Percentiles rank a stretch among this genome's conserved stretches.
These are phyloP conservation scores for Zymoseptoria ardabiliae DNA, from an alignment of 2,329 filamentous ascomycete genomes.

Conservation along the genomic window DNA sequence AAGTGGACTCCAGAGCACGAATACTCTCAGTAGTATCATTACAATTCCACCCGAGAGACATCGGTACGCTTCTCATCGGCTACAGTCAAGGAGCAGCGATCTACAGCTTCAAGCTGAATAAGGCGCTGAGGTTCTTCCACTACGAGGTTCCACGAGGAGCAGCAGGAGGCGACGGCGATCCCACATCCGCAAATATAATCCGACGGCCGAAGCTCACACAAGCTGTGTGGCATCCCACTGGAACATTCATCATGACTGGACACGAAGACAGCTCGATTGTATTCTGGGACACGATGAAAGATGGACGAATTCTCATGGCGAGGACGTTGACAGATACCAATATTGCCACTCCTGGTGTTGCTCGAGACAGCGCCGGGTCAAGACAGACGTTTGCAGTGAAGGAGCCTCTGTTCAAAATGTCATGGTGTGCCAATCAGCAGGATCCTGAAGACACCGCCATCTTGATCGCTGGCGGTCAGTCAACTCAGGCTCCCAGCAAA, in stretches of 20 bases:
- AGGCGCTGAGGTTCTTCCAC: conserved; percentile 68
- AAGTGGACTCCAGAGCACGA: conserved; percentile 60
- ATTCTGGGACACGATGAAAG: conserved; percentile 76
- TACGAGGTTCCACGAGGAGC: conserved; percentile 77
- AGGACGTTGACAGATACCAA: conserved; percentile 68
- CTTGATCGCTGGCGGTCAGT: conserved; percentile 73
- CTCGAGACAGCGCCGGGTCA: conserved; percentile 16
- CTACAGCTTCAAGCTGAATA: conserved; percentile 91
- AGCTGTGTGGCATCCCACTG: conserved; percentile 89
- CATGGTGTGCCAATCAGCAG: conserved; percentile 81
- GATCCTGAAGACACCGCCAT: conserved; percentile 91
- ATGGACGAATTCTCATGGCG: conserved; percentile 75
- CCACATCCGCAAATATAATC: conserved; percentile 51
- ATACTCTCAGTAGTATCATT: conserved; percentile 64
- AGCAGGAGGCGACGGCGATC: conserved; percentile 67
- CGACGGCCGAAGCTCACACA: conserved; percentile 71
- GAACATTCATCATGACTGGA: conserved; percentile 77
- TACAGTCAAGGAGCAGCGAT: conserved; percentile 81
- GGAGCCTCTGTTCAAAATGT: conserved; percentile 68
- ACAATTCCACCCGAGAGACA: conserved; percentile 81
- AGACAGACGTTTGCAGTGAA: conserved; percentile 51
- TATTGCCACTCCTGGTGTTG: conserved; percentile 56
- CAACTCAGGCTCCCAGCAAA: conserved; percentile 59
- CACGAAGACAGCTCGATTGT: conserved; percentile 89
- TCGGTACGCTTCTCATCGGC: conserved; percentile 84